These are phyloP conservation scores for Cyclanthera cordifolia DNA, from an alignment of 306 rosid genomes.

Conservation along the genomic window DNA sequence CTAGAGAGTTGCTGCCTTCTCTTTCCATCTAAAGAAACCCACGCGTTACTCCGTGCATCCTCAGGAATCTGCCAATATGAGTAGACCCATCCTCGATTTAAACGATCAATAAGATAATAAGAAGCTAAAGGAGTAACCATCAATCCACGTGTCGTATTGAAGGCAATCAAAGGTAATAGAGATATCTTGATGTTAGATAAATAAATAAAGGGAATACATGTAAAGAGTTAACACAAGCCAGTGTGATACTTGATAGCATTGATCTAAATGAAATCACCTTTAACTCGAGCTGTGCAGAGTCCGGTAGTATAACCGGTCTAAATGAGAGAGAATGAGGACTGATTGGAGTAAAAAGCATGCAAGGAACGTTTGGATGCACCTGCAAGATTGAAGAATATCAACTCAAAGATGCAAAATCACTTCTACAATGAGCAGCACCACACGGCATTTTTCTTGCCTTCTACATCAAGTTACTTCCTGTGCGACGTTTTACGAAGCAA, in stretches of 20 bases:
- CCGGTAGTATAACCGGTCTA: slow-evolving; percentile 97
- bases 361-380: slow-evolving; percentile 99
- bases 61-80: slow-evolving; percentile 63
- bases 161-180: not conserved
- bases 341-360: slow-evolving; percentile 97
- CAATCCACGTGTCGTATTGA: not conserved
- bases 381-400: slow-evolving; percentile 29
- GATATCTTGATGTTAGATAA: not conserved
- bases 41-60: slow-evolving; percentile 89
- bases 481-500: not conserved
- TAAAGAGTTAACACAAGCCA: not conserved
- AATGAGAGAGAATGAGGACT: slow-evolving; percentile 97
- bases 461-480: not conserved
- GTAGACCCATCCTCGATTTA: not conserved
- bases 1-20: slow-evolving; percentile 97
- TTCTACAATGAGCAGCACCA: not conserved
- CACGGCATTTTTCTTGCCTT: not conserved
- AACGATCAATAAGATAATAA: not conserved
- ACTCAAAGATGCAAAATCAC: slow-evolving; percentile 16
- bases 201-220: not conserved
- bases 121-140: not conserved
- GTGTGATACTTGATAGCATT: not conserved
- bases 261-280: slow-evolving; percentile 47
- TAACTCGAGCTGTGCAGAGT: slow-evolving; percentile 80
- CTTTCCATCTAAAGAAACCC: slow-evolving; percentile 99